Percentiles rank a stretch among this genome's conserved stretches.
These are phyloP conservation scores for Xylaria sp. DNA, from an alignment of 2,329 filamentous ascomycete species.

Conservation along the genomic window DNA sequence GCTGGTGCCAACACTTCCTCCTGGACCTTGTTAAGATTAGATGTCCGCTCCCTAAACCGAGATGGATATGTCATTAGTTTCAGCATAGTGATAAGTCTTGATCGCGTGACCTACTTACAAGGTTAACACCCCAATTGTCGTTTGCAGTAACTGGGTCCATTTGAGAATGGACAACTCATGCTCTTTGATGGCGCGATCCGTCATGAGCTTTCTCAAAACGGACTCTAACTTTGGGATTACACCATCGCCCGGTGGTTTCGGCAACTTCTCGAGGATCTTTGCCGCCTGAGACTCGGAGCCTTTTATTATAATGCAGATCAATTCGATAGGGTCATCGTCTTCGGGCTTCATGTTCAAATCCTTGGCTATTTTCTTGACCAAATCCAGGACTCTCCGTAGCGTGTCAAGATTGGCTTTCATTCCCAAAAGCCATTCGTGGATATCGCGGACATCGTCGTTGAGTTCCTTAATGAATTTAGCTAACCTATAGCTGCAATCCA, in stretches of 20 bases:
- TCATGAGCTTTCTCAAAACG: constrained; percentile 17
- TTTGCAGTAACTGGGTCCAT: constrained; percentile 10
- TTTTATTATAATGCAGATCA: constrained; percentile 14
- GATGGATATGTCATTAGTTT: background rate
- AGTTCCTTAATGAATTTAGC: constrained; percentile 16
- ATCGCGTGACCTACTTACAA: constrained; percentile 6
- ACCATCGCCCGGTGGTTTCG: background rate
- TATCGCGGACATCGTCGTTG: constrained; percentile 17
- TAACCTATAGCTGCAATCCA: constrained; percentile 19
- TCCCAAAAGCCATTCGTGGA: constrained; percentile 5
- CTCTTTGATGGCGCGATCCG: constrained; percentile 17
- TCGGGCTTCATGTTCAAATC: constrained; percentile 1
- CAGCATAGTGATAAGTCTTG: background rate
- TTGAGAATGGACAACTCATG: constrained; percentile 7
- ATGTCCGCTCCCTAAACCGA: constrained; percentile 16
- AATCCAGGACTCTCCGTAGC: background rate
- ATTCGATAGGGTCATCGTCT: constrained; percentile 7
- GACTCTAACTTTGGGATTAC: constrained; percentile 10
- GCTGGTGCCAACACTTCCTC: background rate
- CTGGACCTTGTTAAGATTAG: background rate
- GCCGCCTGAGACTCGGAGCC: background rate
- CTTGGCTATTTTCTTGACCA: constrained; percentile 4
- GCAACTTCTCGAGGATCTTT: constrained; percentile 13
- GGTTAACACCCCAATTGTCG: background rate
- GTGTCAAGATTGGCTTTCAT: constrained; percentile 11